Evolutionary conservation across 345 rosid species (phyloP), one percentile per base, ranked within the genome.

Genomic region (Clarkia xantiana): DNA sequence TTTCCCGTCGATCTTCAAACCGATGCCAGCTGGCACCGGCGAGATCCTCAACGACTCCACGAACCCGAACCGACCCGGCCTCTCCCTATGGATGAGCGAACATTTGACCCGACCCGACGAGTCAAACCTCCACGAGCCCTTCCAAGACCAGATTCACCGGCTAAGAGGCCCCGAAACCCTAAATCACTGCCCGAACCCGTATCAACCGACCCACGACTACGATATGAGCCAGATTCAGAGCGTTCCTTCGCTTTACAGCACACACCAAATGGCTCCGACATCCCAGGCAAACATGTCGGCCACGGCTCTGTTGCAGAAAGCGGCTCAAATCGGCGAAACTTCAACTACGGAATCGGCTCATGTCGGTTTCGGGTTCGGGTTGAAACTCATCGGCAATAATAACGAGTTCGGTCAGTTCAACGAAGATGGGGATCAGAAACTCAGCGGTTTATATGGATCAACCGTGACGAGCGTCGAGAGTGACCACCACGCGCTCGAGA

Each of bases 261-360:
- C 67, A 23, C 81, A 70, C 11, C 78, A 71, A 23, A 75, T 68
- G 20, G 60, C 49, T 17, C 42, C 69, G 6, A 23, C 59, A 9
- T 13, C 74, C 14, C 59, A 77, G 18, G 73, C 67, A 13, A 79
- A 65, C 18, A 86, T 83, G 89, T 86, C 96, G 1, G 98, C 98
- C 43, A 91, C 98, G 11, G 98, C 96, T 49, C 73, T 91, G 51
- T 70, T 91, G 51, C 96, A 86, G 60, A 91, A 86, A 68, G 96
- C 98, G 25, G 89, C 98, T 14, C 89, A 78, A 50, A 83, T 86
- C 25, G 94, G 94, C 13, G 78, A 78, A 38, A 25, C 53, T 17
- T 18, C 47, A 44, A 14, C 57, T 10, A 79, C 76, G 14, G 81
- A 84, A 39, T 73, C 76, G 42, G 56, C 80, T 53, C 80, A 80